phyloP scores from a whole-genome alignment of 805 yeast species.

The Candida morakotiae region DNA sequence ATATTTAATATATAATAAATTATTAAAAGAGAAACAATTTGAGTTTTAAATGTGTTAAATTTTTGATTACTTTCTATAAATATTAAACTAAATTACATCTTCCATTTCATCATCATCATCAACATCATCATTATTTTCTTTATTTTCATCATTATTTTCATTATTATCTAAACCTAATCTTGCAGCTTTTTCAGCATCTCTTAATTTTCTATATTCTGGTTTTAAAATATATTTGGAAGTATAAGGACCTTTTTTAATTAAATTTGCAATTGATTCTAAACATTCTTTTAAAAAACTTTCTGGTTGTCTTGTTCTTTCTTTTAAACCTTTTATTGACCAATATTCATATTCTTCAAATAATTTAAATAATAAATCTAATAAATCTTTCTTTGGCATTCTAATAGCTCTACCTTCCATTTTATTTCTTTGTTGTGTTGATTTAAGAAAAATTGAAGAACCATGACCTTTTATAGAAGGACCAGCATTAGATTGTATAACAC shows the following conservation, averaged over 20 bases:
- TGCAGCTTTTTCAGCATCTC: constrained; percentile 73
- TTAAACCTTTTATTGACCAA: constrained; percentile 92
- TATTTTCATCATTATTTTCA: constrained; percentile 50
- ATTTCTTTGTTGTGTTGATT: constrained; percentile 35
- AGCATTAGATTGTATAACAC: constrained; percentile 81
- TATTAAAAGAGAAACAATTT: neutral
- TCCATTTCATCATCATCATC: constrained; percentile 84
- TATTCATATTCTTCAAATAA: constrained; percentile 93
- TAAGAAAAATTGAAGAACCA: constrained; percentile 65
- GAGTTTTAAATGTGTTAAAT: too few relatives aligned
- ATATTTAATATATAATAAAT: constrained; percentile 4
- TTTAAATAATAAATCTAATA: constrained; percentile 82
- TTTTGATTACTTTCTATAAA: too few relatives aligned
- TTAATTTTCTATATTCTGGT: constrained; percentile 80
- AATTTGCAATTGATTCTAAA: constrained; percentile 80
- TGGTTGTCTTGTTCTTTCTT: constrained; percentile 93
- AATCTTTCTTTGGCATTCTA: constrained; percentile 89
- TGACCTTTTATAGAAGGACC: constrained; percentile 76
- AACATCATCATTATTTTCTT: constrained; percentile 67
- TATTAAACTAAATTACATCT: constrained; percentile 46
- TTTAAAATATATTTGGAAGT: constrained; percentile 86
- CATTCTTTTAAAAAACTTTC: constrained; percentile 90
- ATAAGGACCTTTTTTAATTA: constrained; percentile 94
- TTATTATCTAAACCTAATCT: constrained; percentile 46
- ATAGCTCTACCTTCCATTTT: constrained; percentile 80